Evolutionary conservation across 2,329 filamentous ascomycete genomes (phyloP).

Genomic region (Fusarium falciforme): DNA sequence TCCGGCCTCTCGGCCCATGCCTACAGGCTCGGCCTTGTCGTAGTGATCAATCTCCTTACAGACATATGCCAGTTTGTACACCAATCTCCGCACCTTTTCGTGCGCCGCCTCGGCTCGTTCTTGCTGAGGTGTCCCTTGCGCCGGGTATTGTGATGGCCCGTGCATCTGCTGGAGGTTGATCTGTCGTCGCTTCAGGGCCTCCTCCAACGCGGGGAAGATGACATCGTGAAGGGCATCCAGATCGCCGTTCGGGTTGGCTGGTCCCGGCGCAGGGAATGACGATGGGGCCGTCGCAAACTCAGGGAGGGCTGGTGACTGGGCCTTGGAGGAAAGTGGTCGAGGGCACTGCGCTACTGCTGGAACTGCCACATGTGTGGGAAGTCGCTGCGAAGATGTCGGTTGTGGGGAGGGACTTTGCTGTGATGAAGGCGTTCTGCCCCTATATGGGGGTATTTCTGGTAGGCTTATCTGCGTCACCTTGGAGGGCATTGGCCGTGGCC

Average conservation of each 20-base stretch:
- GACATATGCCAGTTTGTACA: conserved; percentile 83
- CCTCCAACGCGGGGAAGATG: conserved; percentile 91
- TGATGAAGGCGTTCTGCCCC: conserved; percentile 50
- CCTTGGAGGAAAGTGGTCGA: conserved; percentile 45
- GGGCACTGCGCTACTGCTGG: conserved; percentile 35
- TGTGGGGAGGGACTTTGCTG: conserved; percentile 46
- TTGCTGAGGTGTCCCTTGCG: conserved; percentile 68
- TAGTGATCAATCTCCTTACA: conserved; percentile 92
- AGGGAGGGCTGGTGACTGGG: conserved; percentile 46
- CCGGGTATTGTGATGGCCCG: conserved; percentile 52
- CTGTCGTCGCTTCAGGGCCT: conserved; percentile 85
- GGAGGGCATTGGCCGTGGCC: conserved; percentile 52
- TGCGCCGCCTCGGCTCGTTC: conserved; percentile 79
- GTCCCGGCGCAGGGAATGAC: conserved; percentile 67
- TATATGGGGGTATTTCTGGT: conserved; percentile 67
- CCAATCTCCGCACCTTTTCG: conserved; percentile 82
- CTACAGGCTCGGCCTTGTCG: conserved; percentile 87
- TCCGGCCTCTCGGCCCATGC: conserved; percentile 91
- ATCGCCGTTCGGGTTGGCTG: conserved; percentile 71
- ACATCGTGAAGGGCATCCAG: conserved; percentile 91
- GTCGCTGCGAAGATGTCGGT: conserved; percentile 40
- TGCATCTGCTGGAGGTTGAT: conserved; percentile 67
- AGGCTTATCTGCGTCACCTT: conserved; percentile 57
- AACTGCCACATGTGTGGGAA: conserved; percentile 25
- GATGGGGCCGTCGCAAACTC: conserved; percentile 53